phyloP scores from a whole-genome alignment of 495 filamentous ascomycete genomes.

The Aspergillus asperescens region DNA sequence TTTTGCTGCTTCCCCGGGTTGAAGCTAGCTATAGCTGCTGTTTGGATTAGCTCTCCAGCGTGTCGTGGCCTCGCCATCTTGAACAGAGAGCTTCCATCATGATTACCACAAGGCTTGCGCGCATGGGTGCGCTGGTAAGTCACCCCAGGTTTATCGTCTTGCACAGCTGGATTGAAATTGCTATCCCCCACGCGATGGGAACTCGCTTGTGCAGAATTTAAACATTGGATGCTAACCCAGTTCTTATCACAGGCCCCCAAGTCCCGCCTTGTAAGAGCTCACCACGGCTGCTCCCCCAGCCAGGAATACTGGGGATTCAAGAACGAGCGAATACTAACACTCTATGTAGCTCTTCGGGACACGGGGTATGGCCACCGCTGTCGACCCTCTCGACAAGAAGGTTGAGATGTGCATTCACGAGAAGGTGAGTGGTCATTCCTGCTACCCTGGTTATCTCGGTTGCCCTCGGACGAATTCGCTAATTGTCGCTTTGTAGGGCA shows the following conservation, averaged over 20 bases:
- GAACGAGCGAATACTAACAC: conserved; percentile 21
- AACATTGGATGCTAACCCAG: conserved; percentile 23
- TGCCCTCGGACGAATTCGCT: conserved; percentile 14
- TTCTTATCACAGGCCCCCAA: conserved; percentile 36
- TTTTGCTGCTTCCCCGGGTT: conserved; percentile 28
- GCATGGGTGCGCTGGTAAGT: conserved; percentile 55
- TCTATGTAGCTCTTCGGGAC: conserved; percentile 41
- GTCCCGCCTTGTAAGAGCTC: conserved; percentile 50
- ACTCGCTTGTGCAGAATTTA: not conserved
- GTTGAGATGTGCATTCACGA: conserved; percentile 78
- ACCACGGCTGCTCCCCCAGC: not conserved
- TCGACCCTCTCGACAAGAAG: conserved; percentile 62
- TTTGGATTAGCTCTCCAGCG: conserved; percentile 34
- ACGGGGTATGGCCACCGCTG: conserved; percentile 58
- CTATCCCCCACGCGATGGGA: conserved; percentile 2
- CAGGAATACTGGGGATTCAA: not conserved
- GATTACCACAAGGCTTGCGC: conserved; percentile 53
- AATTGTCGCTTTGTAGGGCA: conserved; percentile 44
- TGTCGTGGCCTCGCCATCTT: conserved; percentile 28
- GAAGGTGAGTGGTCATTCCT: conserved; percentile 45
- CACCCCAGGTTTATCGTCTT: not conserved
- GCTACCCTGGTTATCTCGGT: conserved; percentile 10
- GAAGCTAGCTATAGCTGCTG: conserved; percentile 38
- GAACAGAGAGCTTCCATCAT: conserved; percentile 45
- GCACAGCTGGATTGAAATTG: not conserved